Conservation (phyloP, 176 grass and related monocot species). For the Poa pratensis region DNA sequence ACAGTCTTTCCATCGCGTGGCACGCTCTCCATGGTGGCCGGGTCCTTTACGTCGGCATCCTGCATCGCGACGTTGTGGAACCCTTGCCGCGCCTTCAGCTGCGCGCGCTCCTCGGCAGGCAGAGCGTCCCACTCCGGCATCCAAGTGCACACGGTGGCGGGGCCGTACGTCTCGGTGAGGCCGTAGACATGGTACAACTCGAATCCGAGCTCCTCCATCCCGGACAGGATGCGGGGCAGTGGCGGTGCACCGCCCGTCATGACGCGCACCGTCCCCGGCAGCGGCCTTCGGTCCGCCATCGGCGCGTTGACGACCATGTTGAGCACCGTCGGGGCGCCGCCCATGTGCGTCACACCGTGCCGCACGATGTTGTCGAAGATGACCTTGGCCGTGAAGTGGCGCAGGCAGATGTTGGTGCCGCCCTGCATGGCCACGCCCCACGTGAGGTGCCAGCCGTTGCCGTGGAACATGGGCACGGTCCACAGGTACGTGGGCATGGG, state of each 20-base stretch:
- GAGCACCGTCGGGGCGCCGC: constrained; percentile 57
- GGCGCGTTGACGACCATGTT: constrained; percentile 49
- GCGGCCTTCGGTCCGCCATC: background rate
- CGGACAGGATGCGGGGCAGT: constrained; percentile 36
- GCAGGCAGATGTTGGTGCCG: constrained; percentile 60
- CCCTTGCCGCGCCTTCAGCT: constrained; percentile 51
- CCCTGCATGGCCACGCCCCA: constrained; percentile 63
- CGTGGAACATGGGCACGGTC: constrained; percentile 72
- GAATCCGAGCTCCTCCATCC: constrained; percentile 55
- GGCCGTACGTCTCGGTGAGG: constrained; percentile 54
- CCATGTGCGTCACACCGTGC: constrained; percentile 55
- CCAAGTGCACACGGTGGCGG: constrained; percentile 49
- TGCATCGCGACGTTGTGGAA: constrained; percentile 44
- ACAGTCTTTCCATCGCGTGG: constrained; percentile 40
- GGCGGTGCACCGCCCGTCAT: constrained; percentile 53
- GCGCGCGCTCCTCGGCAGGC: constrained; percentile 36
- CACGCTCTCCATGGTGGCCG: constrained; percentile 48
- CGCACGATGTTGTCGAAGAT: constrained; percentile 54
- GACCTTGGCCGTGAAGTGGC: constrained; percentile 32
- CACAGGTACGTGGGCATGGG: constrained; percentile 49
- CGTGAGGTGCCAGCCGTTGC: constrained; percentile 60
- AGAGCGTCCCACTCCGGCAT: constrained; percentile 64
- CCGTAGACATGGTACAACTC: constrained; percentile 49
- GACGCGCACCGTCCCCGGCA: constrained; percentile 39
- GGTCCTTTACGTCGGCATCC: constrained; percentile 52